Conservation (phyloP, 1,284 basidiomycete species). For the Phellinidium pouzarii region DNA sequence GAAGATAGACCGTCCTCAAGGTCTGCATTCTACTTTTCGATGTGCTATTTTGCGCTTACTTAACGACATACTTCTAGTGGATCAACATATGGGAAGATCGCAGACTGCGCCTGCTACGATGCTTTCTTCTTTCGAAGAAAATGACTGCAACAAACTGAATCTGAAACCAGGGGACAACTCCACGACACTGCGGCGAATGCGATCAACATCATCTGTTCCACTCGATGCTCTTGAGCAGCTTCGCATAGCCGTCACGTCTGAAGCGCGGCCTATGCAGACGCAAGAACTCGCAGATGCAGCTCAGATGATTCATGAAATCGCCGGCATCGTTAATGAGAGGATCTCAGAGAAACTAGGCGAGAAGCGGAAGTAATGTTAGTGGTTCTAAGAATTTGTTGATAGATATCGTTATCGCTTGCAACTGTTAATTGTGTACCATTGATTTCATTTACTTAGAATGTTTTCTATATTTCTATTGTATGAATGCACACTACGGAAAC, state of each 20-base stretch:
- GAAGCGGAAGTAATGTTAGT: not conserved
- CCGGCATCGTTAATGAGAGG: constrained; percentile 10
- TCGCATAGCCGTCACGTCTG: not conserved
- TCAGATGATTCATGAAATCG: constrained; percentile 11
- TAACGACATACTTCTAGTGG: not conserved
- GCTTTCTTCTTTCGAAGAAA: not conserved
- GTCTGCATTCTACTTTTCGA: not conserved
- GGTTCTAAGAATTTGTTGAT: not conserved
- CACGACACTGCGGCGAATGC: constrained; percentile 3
- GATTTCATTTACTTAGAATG: too few relatives aligned
- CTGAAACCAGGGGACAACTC: too few relatives aligned
- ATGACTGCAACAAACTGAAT: too few relatives aligned
- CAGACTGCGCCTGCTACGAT: constrained; percentile 6
- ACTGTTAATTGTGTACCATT: too few relatives aligned
- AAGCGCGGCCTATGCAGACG: constrained; percentile 5
- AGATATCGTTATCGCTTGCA: not conserved
- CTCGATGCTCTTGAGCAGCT: constrained; percentile 13
- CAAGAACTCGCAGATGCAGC: constrained; percentile 15
- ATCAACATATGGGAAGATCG: constrained; percentile 2
- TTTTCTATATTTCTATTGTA: too few relatives aligned
- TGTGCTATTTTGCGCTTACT: not conserved
- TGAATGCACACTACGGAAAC: too few relatives aligned
- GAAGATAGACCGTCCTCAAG: not conserved
- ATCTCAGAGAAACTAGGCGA: constrained; percentile 11
- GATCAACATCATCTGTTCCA: not conserved